phyloP scores from a whole-genome alignment of 306 rosid species.

The Cicer cuneatum region DNA sequence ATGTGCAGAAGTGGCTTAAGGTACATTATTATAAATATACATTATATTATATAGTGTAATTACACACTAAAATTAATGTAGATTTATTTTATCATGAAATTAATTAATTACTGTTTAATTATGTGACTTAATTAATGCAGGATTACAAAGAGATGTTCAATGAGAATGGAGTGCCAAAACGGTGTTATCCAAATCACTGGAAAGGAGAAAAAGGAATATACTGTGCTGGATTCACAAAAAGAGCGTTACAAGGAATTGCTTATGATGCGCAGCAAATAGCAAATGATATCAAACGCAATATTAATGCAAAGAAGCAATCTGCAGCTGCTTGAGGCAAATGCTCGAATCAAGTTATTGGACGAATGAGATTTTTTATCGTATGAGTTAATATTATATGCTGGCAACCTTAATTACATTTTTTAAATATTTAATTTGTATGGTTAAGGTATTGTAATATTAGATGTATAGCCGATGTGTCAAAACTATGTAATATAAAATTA shows the following conservation, averaged over 20 bases:
- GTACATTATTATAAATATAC: slow-evolving; percentile 32
- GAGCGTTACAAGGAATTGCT: slow-evolving; percentile 59
- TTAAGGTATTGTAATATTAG: no score
- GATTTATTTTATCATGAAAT: not conserved
- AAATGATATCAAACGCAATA: slow-evolving; percentile 40
- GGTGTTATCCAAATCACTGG: slow-evolving; percentile 61
- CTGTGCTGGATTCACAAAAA: slow-evolving; percentile 60
- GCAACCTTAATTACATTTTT: no score
- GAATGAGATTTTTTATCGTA: not conserved
- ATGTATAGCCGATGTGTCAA: no score
- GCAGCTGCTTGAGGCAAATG: not conserved
- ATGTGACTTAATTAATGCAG: slow-evolving; percentile 29
- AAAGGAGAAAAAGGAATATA: slow-evolving; percentile 58
- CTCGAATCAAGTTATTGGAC: slow-evolving; percentile 1
- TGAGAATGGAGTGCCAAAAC: slow-evolving; percentile 66
- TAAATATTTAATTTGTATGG: no score
- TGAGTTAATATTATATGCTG: no score
- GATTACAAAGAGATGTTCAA: slow-evolving; percentile 57
- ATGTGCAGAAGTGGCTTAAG: slow-evolving; percentile 70
- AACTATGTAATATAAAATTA: no score
- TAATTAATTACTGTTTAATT: not conserved
- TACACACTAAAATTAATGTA: not conserved
- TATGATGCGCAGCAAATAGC: slow-evolving; percentile 58
- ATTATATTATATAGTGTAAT: not conserved
- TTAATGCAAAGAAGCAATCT: not conserved